Evolutionary conservation across 73 alveolate species (phyloP).

Genomic region (Paramecium sexaurelia): DNA sequence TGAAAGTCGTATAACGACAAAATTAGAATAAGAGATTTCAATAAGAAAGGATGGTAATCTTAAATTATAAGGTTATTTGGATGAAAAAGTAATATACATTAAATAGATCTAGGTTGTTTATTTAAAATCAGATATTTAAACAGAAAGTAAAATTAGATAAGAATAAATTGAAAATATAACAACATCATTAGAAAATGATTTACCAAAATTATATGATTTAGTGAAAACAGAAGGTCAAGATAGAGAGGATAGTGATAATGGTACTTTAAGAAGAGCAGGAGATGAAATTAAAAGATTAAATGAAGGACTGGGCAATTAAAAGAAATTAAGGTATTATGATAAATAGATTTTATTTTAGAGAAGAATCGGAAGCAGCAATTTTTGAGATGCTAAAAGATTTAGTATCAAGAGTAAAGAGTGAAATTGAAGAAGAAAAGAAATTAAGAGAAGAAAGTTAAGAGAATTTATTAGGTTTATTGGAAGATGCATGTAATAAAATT

Average conservation of each 20-base stretch:
- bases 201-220: conserved; percentile 63
- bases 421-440: conserved; percentile 91
- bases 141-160: conserved; percentile 67
- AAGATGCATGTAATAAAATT: conserved; percentile 93
- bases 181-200: conserved; percentile 66
- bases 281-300: conserved; percentile 67
- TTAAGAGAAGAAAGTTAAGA: conserved; percentile 95
- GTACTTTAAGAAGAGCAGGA: conserved; percentile 69
- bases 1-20: conserved; percentile 62
- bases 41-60: conserved; percentile 65
- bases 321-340: conserved; percentile 44
- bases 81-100: conserved; percentile 47
- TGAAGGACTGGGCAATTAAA: conserved; percentile 60
- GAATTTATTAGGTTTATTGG: conserved; percentile 89
- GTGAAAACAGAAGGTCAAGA: conserved; percentile 65
- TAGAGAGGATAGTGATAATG: conserved; percentile 64
- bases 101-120: conserved; percentile 45
- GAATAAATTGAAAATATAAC: conserved; percentile 62
- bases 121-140: conserved; percentile 63
- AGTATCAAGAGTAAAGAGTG: conserved; percentile 90
- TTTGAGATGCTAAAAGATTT: conserved; percentile 89
- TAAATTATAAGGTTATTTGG: conserved; percentile 56
- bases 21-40: conserved; percentile 65
- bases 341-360: conserved; percentile 69
- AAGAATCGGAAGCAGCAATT: conserved; percentile 94